Conservation (phyloP, 2,329 filamentous ascomycete genomes). For the Exophiala phaeomuriformis region DNA sequence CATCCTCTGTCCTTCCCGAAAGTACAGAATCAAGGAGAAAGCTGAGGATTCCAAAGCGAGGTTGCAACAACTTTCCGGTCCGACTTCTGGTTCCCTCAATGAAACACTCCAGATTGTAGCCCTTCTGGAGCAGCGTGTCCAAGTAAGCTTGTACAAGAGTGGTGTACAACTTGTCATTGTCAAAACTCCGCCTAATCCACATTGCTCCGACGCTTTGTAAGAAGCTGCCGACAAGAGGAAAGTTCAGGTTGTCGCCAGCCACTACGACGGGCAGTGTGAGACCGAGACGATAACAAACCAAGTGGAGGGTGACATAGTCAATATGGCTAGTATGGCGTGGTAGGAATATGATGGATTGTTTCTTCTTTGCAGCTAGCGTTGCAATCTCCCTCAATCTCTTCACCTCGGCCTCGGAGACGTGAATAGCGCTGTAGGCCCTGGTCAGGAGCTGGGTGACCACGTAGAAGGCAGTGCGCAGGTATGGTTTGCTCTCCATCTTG, state of each 20-base stretch:
- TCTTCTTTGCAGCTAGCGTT: slow-evolving; percentile 71
- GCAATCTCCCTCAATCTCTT: slow-evolving; percentile 73
- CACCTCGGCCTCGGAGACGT: slow-evolving; percentile 92
- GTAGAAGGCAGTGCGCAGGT: slow-evolving; percentile 90
- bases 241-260: slow-evolving; percentile 92
- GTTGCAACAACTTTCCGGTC: slow-evolving; percentile 85
- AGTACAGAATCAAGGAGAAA: slow-evolving; percentile 87
- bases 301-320: slow-evolving; percentile 88
- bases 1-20: slow-evolving; percentile 79
- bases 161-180: slow-evolving; percentile 80
- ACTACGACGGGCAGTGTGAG: slow-evolving; percentile 85
- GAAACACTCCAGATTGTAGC: slow-evolving; percentile 95
- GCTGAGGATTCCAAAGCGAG: slow-evolving; percentile 89
- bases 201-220: slow-evolving; percentile 73
- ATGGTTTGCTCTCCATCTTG: slow-evolving; percentile 93
- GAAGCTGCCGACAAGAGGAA: slow-evolving; percentile 81
- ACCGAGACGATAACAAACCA: slow-evolving; percentile 91
- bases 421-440: slow-evolving; percentile 89
- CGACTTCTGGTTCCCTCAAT: slow-evolving; percentile 90
- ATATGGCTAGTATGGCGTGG: slow-evolving; percentile 93
- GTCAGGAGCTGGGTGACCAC: slow-evolving; percentile 79
- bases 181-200: slow-evolving; percentile 75
- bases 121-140: slow-evolving; percentile 80
- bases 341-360: slow-evolving; percentile 91
- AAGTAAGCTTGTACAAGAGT: slow-evolving; percentile 96